Evolutionary conservation across 495 filamentous ascomycete species (phyloP).

Genomic region (Aspergillus leporis): DNA sequence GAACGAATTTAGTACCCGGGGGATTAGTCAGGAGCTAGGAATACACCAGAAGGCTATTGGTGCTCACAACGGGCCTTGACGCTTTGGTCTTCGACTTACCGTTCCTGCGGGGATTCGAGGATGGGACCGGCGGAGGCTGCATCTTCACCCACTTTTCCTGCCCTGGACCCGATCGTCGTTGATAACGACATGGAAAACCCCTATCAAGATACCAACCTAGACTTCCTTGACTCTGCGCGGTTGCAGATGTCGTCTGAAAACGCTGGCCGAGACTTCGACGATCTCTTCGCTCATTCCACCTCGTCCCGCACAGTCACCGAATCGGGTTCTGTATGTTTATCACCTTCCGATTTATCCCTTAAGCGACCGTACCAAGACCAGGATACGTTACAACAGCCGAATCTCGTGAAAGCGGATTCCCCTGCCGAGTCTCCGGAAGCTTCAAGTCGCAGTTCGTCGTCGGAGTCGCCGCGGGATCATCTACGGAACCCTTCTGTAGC

Average conservation of each 20-base stretch:
- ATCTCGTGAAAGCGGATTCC: conserved; percentile 39
- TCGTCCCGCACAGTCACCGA: conserved; percentile 30
- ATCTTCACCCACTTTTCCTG: conserved; percentile 43
- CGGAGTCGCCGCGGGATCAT: conserved; percentile 45
- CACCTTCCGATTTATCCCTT: conserved; percentile 29
- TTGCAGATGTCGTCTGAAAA: conserved; percentile 38
- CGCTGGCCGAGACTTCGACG: conserved; percentile 47
- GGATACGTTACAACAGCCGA: conserved; percentile 38
- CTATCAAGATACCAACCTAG: conserved; percentile 44
- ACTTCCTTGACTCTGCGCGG: conserved; percentile 42
- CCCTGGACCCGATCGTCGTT: conserved; percentile 47
- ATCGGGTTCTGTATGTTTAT: conserved; percentile 33
- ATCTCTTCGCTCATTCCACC: conserved; percentile 39
- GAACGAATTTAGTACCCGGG: conserved; percentile 1
- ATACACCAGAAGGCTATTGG: conserved; percentile 9
- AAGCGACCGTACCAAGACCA: conserved; percentile 36
- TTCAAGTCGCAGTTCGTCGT: conserved; percentile 46
- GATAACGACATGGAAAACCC: conserved; percentile 49
- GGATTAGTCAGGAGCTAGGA: conserved; percentile 8
- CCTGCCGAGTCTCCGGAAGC: conserved; percentile 45
- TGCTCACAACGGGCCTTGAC: conserved; percentile 10
- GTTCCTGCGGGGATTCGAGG: conserved; percentile 20
- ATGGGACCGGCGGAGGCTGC: conserved; percentile 44
- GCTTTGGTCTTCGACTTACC: conserved; percentile 5
- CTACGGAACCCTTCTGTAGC: conserved; percentile 40